A percentile compares a stretch with the other conserved stretches of the same genome.
Conservation (phyloP, 2,329 filamentous ascomycete genomes). For the Emmonsia crescens region DNA sequence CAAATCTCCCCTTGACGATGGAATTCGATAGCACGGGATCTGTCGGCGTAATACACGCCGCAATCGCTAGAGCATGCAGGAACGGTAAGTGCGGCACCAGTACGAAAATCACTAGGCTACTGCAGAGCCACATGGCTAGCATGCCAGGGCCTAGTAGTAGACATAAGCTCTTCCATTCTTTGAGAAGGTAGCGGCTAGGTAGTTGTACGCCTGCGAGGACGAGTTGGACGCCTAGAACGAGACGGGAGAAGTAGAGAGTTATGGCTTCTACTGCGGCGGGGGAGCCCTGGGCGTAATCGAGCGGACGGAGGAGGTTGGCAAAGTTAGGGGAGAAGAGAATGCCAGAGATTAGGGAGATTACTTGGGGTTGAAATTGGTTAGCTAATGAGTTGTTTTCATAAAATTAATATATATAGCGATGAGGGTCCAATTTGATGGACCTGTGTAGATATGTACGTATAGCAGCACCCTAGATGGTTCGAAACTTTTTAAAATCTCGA, state of each 20-base stretch:
- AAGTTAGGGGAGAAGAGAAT: slow-evolving; percentile 68
- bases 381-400: neutral
- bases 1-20: slow-evolving; percentile 89
- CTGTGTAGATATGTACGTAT: neutral
- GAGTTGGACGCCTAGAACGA: slow-evolving; percentile 83
- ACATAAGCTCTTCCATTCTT: slow-evolving; percentile 65
- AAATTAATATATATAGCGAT: too few species aligned
- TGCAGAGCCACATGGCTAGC: slow-evolving; percentile 75
- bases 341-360: slow-evolving; percentile 73
- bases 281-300: slow-evolving; percentile 57
- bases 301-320: slow-evolving; percentile 62
- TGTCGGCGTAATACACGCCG: slow-evolving; percentile 82
- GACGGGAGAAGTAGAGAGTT: slow-evolving; percentile 72
- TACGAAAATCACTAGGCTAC: slow-evolving; percentile 67
- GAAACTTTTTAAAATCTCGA: neutral
- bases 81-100: slow-evolving; percentile 62
- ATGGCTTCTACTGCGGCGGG: slow-evolving; percentile 54
- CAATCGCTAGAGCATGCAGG: slow-evolving; percentile 68
- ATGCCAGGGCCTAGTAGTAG: slow-evolving; percentile 75
- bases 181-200: slow-evolving; percentile 67
- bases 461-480: too few species aligned
- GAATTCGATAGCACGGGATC: slow-evolving; percentile 81
- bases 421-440: too few species aligned
- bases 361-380: slow-evolving; percentile 32
- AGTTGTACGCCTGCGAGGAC: slow-evolving; percentile 82